Evolutionary conservation across 2,329 filamentous ascomycete genomes (phyloP).

Genomic region (Colletotrichum sansevieriae): DNA sequence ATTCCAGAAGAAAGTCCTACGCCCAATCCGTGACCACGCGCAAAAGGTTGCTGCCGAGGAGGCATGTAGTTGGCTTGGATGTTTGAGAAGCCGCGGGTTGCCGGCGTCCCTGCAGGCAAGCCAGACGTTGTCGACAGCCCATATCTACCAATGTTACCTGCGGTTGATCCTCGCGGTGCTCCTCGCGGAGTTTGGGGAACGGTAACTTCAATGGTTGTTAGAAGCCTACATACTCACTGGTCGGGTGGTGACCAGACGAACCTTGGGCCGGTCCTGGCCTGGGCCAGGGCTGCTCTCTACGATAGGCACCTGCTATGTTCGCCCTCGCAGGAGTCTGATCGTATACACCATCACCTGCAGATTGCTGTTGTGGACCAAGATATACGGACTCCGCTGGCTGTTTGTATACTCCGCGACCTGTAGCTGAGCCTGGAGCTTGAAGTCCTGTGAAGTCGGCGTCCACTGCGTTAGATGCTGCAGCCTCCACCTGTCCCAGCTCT

Average conservation of each 20-base stretch:
- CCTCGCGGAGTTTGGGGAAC: constrained; percentile 49
- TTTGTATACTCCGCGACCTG: constrained; percentile 11
- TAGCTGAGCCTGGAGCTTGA: not conserved
- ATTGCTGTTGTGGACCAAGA: not conserved
- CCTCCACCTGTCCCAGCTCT: constrained; percentile 67
- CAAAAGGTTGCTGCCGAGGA: not conserved
- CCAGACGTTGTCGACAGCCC: constrained; percentile 50
- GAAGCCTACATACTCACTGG: not conserved
- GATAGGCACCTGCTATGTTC: not conserved
- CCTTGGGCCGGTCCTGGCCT: constrained; percentile 38
- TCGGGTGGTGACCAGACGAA: constrained; percentile 18
- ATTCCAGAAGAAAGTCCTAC: constrained; percentile 34
- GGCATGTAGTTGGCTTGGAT: constrained; percentile 21
- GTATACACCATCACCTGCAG: not conserved
- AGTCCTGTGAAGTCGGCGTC: constrained; percentile 15
- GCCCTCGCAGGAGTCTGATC: not conserved
- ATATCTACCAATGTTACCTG: constrained; percentile 44
- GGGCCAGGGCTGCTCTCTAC: constrained; percentile 32
- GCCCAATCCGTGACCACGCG: constrained; percentile 16
- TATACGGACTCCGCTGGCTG: constrained; percentile 11
- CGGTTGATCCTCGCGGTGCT: constrained; percentile 46
- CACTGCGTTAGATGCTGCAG: constrained; percentile 61
- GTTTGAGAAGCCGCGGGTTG: constrained; percentile 22
- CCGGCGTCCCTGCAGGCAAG: constrained; percentile 48
- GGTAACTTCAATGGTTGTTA: constrained; percentile 43